Evolutionary conservation across 306 rosid species (phyloP).

Genomic region (Echinosophora koreensis): DNA sequence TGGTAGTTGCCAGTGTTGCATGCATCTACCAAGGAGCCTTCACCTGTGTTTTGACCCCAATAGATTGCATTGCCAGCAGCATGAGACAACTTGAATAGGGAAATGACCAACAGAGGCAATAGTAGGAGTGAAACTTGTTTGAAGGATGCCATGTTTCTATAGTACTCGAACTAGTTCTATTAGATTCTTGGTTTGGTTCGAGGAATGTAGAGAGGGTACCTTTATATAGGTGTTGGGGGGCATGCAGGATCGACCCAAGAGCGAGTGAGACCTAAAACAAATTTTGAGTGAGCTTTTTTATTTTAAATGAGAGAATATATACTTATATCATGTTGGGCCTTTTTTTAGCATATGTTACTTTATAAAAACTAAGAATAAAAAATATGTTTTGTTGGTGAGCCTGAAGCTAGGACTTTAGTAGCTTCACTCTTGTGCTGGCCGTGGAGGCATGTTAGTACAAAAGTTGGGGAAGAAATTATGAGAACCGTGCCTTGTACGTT

Average conservation of each 20-base stretch:
- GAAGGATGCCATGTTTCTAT: slow-evolving; percentile 50
- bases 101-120: slow-evolving; percentile 35
- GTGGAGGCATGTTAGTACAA: neutral
- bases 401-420: too few relatives aligned
- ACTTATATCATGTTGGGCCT: too few relatives aligned
- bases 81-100: slow-evolving; percentile 30
- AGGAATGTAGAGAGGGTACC: neutral
- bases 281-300: too few relatives aligned
- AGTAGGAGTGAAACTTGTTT: slow-evolving; percentile 41
- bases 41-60: slow-evolving; percentile 61
- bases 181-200: neutral
- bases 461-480: slow-evolving; percentile 29
- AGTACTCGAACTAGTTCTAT: neutral
- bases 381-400: too few relatives aligned
- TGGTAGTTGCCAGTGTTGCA: slow-evolving; percentile 64
- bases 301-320: too few relatives aligned
- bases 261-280: too few relatives aligned
- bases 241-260: too few relatives aligned
- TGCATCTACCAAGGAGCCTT: slow-evolving; percentile 61
- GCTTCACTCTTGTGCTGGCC: too few relatives aligned
- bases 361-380: too few relatives aligned
- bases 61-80: slow-evolving; percentile 59
- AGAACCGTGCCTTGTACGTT: slow-evolving; percentile 30
- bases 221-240: slow-evolving; percentile 43
- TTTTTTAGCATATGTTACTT: too few relatives aligned